Evolutionary conservation across 345 rosid species (phyloP).

Genomic region (Raphanus sativus): DNA sequence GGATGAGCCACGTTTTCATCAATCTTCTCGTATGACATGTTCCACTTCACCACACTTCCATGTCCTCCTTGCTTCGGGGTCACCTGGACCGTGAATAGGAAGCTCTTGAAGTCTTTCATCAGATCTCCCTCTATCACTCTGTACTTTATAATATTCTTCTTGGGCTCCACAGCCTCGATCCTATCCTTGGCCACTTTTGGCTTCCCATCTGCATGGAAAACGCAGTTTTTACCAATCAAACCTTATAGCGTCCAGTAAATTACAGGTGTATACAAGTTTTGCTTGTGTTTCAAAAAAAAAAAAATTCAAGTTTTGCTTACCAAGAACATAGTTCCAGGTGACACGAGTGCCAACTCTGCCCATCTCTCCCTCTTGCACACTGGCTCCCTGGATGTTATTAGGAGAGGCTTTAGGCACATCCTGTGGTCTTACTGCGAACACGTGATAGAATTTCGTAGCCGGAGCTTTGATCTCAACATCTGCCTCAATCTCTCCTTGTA

Average conservation of each 20-base stretch:
- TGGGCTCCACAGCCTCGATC: conserved; percentile 24
- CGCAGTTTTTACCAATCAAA: not conserved
- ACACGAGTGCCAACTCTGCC: conserved; percentile 36
- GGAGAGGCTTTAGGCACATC: conserved; percentile 30
- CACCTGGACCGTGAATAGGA: conserved; percentile 7
- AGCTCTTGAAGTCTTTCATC: conserved; percentile 30
- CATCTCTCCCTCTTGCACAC: conserved; percentile 42
- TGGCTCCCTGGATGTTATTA: conserved; percentile 26
- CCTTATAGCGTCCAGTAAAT: not conserved
- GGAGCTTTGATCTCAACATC: conserved; percentile 10
- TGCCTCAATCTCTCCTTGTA: not conserved
- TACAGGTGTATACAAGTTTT: not conserved
- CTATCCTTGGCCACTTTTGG: not conserved
- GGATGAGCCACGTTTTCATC: conserved; percentile 28
- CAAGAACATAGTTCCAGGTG: conserved; percentile 39
- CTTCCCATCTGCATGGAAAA: conserved; percentile 16
- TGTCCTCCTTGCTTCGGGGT: conserved; percentile 5
- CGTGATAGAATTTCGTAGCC: conserved; percentile 27
- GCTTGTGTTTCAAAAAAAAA: not conserved
- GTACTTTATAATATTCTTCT: conserved; percentile 3
- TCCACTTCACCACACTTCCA: conserved; percentile 27
- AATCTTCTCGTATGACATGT: conserved; percentile 4
- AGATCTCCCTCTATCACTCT: conserved; percentile 32
- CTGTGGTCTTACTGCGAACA: conserved; percentile 40
- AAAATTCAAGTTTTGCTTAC: conserved; percentile 19